Conservation (phyloP, 306 rosid genomes). For the Quercus agrifolia region DNA sequence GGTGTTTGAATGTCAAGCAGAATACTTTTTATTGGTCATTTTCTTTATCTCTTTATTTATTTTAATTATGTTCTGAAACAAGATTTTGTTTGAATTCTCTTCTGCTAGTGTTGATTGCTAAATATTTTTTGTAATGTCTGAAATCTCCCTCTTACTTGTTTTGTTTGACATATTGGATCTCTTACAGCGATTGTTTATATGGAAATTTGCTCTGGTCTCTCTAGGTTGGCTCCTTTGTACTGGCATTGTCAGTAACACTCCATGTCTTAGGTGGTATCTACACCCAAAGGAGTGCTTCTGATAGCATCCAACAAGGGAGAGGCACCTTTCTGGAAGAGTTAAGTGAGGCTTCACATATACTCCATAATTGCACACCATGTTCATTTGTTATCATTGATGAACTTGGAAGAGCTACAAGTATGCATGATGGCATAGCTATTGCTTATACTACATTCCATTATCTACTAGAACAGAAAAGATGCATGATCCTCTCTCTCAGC, state of each 20-base stretch:
- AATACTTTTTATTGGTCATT: not conserved
- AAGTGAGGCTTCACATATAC: constrained; percentile 77
- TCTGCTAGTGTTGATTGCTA: not conserved
- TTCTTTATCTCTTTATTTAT: not conserved
- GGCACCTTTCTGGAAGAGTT: constrained; percentile 94
- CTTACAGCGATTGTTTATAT: constrained; percentile 16
- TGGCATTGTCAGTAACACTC: constrained; percentile 74
- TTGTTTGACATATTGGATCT: constrained; percentile 9
- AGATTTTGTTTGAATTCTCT: not conserved
- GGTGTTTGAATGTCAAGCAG: not conserved
- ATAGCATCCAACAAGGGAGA: constrained; percentile 88
- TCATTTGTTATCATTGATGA: constrained; percentile 88
- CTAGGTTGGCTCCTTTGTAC: constrained; percentile 94
- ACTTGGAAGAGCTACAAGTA: constrained; percentile 97
- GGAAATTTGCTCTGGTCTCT: constrained; percentile 39
- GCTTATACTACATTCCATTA: constrained; percentile 81
- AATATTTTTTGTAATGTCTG: constrained; percentile 9
- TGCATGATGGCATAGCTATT: constrained; percentile 90
- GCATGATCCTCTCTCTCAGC: constrained; percentile 84
- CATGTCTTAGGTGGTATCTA: constrained; percentile 77
- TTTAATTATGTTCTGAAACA: not conserved
- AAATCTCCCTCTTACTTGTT: not conserved
- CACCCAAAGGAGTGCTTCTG: constrained; percentile 95
- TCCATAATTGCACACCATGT: constrained; percentile 55
- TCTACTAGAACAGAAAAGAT: constrained; percentile 61